Conservation (phyloP, 2,329 filamentous ascomycete species). For the Drechslera avenae region DNA sequence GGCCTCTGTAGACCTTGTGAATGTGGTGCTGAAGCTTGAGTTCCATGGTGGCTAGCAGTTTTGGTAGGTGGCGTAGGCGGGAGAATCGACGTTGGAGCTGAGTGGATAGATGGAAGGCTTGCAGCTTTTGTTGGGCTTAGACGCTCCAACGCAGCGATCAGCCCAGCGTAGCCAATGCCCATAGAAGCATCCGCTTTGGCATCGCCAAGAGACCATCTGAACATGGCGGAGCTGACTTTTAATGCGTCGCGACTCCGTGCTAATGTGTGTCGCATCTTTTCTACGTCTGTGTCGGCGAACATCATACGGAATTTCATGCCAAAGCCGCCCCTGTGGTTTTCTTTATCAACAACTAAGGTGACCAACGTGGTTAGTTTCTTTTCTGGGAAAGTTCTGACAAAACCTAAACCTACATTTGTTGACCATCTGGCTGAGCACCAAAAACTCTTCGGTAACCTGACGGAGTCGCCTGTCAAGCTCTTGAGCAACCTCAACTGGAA, state of each 20-base stretch:
- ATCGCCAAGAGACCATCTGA: constrained; percentile 67
- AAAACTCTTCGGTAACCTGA: constrained; percentile 65
- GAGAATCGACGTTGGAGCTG: constrained; percentile 39
- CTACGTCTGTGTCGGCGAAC: constrained; percentile 61
- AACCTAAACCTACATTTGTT: constrained; percentile 48
- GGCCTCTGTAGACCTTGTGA: constrained; percentile 20
- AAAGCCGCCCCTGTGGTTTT: constrained; percentile 63
- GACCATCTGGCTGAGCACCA: constrained; percentile 67
- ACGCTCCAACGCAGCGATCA: constrained; percentile 67
- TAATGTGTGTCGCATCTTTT: constrained; percentile 63
- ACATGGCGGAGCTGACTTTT: constrained; percentile 67
- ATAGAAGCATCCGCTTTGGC: constrained; percentile 64
- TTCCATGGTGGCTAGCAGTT: constrained; percentile 11
- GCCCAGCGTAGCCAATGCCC: constrained; percentile 70
- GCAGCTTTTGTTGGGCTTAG: constrained; percentile 45
- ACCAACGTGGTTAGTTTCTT: neutral
- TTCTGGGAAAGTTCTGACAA: neutral
- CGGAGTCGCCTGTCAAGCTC: constrained; percentile 69
- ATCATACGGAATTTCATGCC: constrained; percentile 66
- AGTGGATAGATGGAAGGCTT: constrained; percentile 31
- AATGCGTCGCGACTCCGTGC: constrained; percentile 65
- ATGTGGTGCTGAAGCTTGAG: constrained; percentile 5
- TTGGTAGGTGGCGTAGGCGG: constrained; percentile 35
- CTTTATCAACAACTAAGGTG: constrained; percentile 61
- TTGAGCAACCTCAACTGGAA: constrained; percentile 65